phyloP scores from a whole-genome alignment of 2,329 filamentous ascomycete species.

The Monilinia fructicola region DNA sequence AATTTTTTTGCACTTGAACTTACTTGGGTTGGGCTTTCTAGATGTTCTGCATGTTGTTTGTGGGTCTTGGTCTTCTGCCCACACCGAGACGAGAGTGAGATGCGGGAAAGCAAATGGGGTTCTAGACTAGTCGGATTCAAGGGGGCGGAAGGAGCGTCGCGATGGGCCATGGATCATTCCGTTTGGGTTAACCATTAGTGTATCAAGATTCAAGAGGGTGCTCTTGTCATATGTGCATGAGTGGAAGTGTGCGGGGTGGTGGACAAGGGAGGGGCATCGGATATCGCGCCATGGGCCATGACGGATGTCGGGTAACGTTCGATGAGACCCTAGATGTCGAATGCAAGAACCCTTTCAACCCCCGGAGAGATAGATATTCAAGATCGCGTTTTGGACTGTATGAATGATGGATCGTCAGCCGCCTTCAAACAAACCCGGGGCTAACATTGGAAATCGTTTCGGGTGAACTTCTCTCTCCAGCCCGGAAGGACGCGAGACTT shows the following conservation, averaged over 20 bases:
- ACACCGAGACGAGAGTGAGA: too few species aligned
- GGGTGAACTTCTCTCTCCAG: neutral
- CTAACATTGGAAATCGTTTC: neutral
- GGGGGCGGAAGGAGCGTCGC: neutral
- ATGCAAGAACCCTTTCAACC: neutral
- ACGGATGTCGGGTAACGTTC: neutral
- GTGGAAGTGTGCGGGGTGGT: constrained; percentile 6
- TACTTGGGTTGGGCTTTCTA: too few species aligned
- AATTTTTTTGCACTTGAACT: too few species aligned
- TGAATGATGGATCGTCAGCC: neutral
- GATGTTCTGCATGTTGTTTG: too few species aligned
- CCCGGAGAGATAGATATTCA: neutral
- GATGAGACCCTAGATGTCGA: neutral
- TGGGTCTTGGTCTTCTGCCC: too few species aligned
- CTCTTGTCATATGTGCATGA: neutral
- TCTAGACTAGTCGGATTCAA: neutral
- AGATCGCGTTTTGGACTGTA: neutral
- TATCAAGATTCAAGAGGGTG: too few species aligned
- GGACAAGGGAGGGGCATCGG: neutral
- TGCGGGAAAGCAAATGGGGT: too few species aligned
- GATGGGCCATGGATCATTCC: neutral
- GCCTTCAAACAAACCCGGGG: neutral
- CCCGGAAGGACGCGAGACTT: neutral
- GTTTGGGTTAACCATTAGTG: neutral
- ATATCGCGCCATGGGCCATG: neutral